A percentile compares a stretch with the other conserved stretches of the same genome.
Evolutionary conservation across 2,329 filamentous ascomycete species (phyloP).

Genomic region (Beauveria sp.): DNA sequence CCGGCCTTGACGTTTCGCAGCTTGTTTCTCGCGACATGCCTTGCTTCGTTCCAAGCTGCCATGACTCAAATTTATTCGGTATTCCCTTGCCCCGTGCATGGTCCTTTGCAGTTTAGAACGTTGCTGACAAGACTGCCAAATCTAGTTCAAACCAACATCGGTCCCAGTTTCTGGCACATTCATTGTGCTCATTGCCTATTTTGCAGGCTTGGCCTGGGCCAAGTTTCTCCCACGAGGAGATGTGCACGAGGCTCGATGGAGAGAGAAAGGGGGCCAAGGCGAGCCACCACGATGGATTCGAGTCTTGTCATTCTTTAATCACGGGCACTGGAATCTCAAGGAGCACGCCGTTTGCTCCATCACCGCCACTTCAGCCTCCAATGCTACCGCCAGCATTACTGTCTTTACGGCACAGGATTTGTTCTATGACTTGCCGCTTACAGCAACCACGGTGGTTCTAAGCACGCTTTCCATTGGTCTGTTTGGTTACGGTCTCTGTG

Average conservation of each 20-base stretch:
- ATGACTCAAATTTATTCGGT: constrained; percentile 50
- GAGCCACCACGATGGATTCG: constrained; percentile 34
- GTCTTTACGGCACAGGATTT: constrained; percentile 43
- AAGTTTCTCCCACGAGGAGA: constrained; percentile 44
- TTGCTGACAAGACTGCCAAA: neutral
- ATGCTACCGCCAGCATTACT: constrained; percentile 32
- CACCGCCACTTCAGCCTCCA: constrained; percentile 46
- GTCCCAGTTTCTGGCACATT: constrained; percentile 44
- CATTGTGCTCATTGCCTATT: constrained; percentile 50
- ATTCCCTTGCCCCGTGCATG: constrained; percentile 11
- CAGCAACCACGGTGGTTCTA: constrained; percentile 38
- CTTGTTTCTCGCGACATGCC: constrained; percentile 39
- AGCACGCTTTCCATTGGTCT: constrained; percentile 45
- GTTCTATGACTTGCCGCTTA: constrained; percentile 42
- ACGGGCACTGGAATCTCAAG: constrained; percentile 44
- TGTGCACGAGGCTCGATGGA: constrained; percentile 39
- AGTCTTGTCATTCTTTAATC: constrained; percentile 39
- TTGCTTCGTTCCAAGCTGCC: constrained; percentile 46
- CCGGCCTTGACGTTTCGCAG: constrained; percentile 44
- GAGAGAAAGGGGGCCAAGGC: constrained; percentile 30
- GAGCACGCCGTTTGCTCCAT: constrained; percentile 48
- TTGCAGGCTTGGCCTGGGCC: constrained; percentile 42
- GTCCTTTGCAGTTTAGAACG: too few relatives aligned
- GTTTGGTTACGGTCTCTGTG: constrained; percentile 48
- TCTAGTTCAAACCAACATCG: constrained; percentile 44